Evolutionary conservation across 345 rosid genomes (phyloP).

Genomic region (Citrus hindsii): DNA sequence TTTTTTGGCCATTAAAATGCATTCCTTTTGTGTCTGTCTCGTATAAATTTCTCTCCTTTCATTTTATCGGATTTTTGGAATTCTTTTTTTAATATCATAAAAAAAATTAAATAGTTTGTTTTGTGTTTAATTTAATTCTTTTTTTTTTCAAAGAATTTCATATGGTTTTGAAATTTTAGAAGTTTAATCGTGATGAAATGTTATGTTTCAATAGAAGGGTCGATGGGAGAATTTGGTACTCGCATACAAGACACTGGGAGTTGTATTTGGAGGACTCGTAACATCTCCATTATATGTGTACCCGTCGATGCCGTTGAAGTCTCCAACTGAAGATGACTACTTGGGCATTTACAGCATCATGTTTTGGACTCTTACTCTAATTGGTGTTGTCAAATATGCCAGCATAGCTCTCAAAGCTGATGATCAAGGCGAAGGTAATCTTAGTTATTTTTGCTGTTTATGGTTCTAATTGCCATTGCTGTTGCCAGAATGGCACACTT

Average conservation of each 20-base stretch:
- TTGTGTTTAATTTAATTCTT: background rate
- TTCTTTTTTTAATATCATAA: too few relatives aligned
- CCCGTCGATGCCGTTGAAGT: conserved; percentile 56
- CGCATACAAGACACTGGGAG: conserved; percentile 63
- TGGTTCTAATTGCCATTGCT: too few relatives aligned
- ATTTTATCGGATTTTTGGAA: background rate
- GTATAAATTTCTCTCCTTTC: background rate
- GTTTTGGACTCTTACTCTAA: conserved; percentile 68
- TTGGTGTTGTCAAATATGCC: conserved; percentile 54
- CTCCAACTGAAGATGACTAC: conserved; percentile 60
- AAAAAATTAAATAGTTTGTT: background rate
- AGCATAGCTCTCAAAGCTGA: conserved; percentile 56
- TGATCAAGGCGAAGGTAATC: conserved; percentile 71
- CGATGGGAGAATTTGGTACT: conserved; percentile 32
- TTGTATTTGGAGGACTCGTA: conserved; percentile 74
- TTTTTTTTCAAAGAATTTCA: background rate
- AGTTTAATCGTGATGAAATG: background rate
- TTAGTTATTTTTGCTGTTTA: background rate
- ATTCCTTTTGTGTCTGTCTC: background rate
- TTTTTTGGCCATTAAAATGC: background rate
- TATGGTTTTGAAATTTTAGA: background rate
- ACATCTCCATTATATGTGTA: conserved; percentile 67
- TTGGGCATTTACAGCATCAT: conserved; percentile 64
- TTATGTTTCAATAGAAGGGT: conserved; percentile 24
- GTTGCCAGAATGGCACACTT: background rate